phyloP scores from a whole-genome alignment of 768 basidiomycete genomes.

The Boletus patriciae region DNA sequence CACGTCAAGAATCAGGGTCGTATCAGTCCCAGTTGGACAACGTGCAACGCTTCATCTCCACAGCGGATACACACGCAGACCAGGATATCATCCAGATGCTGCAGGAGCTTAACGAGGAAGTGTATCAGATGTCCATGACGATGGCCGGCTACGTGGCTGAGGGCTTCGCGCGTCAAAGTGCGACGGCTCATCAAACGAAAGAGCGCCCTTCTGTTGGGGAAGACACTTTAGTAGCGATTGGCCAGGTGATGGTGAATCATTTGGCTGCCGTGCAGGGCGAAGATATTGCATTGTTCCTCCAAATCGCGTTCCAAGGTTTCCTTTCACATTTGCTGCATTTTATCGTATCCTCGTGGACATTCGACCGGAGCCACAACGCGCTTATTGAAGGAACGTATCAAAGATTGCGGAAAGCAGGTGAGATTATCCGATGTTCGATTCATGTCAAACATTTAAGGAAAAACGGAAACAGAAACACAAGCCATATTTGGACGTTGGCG shows the following conservation, averaged over 20 bases:
- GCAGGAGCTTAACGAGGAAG: neutral
- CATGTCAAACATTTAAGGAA: no score
- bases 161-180: neutral
- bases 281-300: neutral
- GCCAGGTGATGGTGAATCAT: neutral
- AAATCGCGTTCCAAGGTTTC: neutral
- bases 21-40: neutral
- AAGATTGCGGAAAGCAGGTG: neutral
- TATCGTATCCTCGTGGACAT: neutral
- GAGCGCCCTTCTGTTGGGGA: neutral
- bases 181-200: neutral
- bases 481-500: neutral
- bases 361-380: neutral
- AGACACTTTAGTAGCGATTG: neutral
- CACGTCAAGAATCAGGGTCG: neutral
- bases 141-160: neutral
- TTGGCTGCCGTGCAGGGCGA: neutral
- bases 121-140: neutral
- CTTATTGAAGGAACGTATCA: neutral
- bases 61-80: neutral
- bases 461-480: neutral
- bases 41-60: neutral
- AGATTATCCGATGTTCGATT: neutral
- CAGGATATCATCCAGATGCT: neutral
- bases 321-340: neutral